phyloP scores from a whole-genome alignment of 495 filamentous ascomycete genomes.

The Neurospora sp. region DNA sequence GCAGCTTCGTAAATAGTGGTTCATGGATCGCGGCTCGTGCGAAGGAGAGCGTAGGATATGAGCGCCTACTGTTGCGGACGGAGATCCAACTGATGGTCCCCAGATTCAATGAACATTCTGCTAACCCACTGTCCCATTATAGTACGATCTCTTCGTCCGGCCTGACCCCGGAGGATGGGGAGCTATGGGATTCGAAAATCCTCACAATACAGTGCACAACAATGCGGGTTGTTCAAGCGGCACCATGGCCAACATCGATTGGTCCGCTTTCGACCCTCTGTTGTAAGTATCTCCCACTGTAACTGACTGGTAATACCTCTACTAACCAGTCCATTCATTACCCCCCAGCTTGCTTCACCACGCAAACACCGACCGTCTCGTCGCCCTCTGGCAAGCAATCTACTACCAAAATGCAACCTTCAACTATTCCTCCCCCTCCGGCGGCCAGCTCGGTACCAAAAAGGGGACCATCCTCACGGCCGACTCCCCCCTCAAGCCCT shows the following conservation, averaged over 20 bases:
- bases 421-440: constrained; percentile 6
- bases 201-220: constrained; percentile 26
- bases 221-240: constrained; percentile 19
- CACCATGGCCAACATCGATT: constrained; percentile 18
- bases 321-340: neutral
- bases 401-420: constrained; percentile 21
- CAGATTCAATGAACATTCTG: neutral
- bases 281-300: constrained; percentile 17
- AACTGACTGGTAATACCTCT: neutral
- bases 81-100: neutral
- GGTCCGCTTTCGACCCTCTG: constrained; percentile 27
- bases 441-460: constrained; percentile 24
- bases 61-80: neutral
- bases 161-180: constrained; percentile 9
- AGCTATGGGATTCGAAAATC: constrained; percentile 25
- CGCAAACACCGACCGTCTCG: constrained; percentile 38
- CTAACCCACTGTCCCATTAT: neutral
- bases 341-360: constrained; percentile 28
- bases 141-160: constrained; percentile 29
- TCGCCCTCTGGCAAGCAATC: constrained; percentile 33
- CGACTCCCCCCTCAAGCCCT: constrained; percentile 35
- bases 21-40: neutral
- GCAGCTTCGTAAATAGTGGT: neutral
- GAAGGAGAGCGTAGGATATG: neutral
- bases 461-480: constrained; percentile 21